These are phyloP conservation scores for Kalmusia sp. DNA, from an alignment of 2,329 filamentous ascomycete genomes.

Conservation along the genomic window DNA sequence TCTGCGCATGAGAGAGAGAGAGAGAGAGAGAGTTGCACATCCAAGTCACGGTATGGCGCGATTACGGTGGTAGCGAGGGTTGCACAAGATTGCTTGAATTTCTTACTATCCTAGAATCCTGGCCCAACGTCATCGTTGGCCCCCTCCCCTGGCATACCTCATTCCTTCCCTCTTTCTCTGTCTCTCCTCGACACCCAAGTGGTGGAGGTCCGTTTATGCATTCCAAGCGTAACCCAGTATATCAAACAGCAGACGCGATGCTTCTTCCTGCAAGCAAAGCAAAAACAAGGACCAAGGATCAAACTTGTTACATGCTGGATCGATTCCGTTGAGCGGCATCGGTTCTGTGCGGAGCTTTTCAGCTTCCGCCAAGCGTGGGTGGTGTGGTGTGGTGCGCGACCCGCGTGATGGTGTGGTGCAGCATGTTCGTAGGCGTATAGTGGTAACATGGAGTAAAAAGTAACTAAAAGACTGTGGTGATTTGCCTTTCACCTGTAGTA, in stretches of 20 bases:
- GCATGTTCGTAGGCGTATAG: slow-evolving; percentile 4
- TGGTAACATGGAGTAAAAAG: slow-evolving; percentile 13
- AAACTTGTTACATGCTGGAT: slow-evolving; percentile 29
- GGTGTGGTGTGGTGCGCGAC: slow-evolving; percentile 13
- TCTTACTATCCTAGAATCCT: slow-evolving; percentile 3
- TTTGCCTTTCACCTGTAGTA: slow-evolving; percentile 50
- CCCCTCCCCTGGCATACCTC: slow-evolving; percentile 2
- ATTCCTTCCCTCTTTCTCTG: no score
- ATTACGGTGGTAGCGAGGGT: slow-evolving; percentile 1
- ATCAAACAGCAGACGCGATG: slow-evolving; percentile 34
- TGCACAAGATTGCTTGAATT: slow-evolving; percentile 1
- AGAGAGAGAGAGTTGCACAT: no score
- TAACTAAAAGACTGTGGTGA: slow-evolving; percentile 16
- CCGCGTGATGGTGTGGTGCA: background rate
- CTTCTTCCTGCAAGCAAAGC: slow-evolving; percentile 32
- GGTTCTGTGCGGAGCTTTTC: slow-evolving; percentile 29
- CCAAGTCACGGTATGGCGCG: background rate
- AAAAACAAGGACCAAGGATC: slow-evolving; percentile 30
- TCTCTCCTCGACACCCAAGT: slow-evolving; percentile 28
- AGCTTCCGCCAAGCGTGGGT: slow-evolving; percentile 29
- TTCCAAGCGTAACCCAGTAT: slow-evolving; percentile 21
- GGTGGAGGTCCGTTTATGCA: slow-evolving; percentile 25
- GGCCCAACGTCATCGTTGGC: slow-evolving; percentile 9
- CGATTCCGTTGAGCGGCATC: slow-evolving; percentile 23
- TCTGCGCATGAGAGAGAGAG: background rate